A percentile compares a stretch with the other conserved stretches of the same genome.
These are phyloP conservation scores for Euclidium syriacum DNA, from an alignment of 345 rosid species.

Conservation along the genomic window DNA sequence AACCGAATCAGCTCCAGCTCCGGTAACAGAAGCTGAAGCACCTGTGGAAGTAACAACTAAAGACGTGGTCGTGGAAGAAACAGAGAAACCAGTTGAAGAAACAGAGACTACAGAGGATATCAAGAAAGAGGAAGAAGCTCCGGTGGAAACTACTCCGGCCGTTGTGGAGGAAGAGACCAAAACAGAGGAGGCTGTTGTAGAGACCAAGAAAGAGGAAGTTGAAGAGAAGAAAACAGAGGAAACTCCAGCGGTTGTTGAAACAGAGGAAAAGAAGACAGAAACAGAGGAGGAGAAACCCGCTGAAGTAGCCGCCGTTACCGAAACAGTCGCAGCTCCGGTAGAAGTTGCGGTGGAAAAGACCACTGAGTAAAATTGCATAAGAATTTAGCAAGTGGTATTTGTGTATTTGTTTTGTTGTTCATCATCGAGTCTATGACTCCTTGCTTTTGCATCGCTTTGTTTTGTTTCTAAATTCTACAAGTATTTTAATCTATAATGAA, in stretches of 20 bases:
- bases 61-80: constrained; percentile 20
- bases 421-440: constrained; percentile 17
- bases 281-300: constrained; percentile 21
- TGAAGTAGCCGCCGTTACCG: constrained; percentile 11
- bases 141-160: constrained; percentile 7
- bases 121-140: constrained; percentile 25
- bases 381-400: no score
- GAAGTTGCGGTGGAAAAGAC: constrained; percentile 24
- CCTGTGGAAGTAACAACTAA: constrained; percentile 20
- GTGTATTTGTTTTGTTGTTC: constrained; percentile 15
- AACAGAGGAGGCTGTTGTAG: constrained; percentile 18
- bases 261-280: no score
- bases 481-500: constrained; percentile 12
- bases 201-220: constrained; percentile 11
- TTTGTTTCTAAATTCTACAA: background rate
- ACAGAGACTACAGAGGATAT: constrained; percentile 12
- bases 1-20: constrained; percentile 11
- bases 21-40: constrained; percentile 12
- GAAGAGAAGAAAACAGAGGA: constrained; percentile 29
- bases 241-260: constrained; percentile 19
- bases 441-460: constrained; percentile 6
- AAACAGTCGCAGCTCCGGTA: background rate
- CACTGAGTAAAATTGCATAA: constrained; percentile 20
- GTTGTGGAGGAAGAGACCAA: constrained; percentile 21
- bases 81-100: constrained; percentile 6